Conservation (phyloP, 2,329 filamentous ascomycete species). For the Fusarium nelsonii region DNA sequence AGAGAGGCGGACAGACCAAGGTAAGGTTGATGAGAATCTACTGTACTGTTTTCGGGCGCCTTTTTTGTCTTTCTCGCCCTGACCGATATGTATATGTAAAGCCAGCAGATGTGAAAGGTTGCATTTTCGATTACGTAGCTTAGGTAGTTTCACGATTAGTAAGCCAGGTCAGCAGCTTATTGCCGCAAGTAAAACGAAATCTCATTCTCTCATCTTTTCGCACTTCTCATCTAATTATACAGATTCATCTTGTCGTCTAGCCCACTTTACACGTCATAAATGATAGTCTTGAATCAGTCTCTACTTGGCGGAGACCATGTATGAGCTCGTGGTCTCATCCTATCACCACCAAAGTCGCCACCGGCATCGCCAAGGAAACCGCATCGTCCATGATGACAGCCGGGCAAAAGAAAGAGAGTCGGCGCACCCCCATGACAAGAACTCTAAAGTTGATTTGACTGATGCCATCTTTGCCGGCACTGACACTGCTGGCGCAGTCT, state of each 20-base stretch:
- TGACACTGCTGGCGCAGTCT: no score
- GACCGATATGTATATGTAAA: no score
- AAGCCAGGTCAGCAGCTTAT: no score
- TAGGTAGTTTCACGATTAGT: no score
- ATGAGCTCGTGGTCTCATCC: fast-evolving
- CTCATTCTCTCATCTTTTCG: neutral
- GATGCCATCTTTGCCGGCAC: fast-evolving
- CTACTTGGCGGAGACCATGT: neutral
- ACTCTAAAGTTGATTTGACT: fast-evolving
- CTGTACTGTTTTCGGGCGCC: no score
- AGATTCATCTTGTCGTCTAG: fast-evolving
- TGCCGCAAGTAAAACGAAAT: no score
- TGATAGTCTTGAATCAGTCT: fast-evolving
- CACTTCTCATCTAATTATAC: neutral
- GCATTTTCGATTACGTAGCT: no score
- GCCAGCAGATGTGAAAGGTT: no score
- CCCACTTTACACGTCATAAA: fast-evolving
- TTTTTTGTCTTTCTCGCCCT: no score
- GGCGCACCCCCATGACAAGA: fast-evolving
- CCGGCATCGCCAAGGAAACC: neutral
- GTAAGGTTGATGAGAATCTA: no score
- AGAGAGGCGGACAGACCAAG: no score
- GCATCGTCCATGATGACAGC: fast-evolving
- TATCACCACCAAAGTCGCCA: fast-evolving
- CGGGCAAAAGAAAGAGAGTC: neutral